Evolutionary conservation across 2,329 filamentous ascomycete species (phyloP), one percentile per base, ranked within the genome.

Genomic region (Knufia fluminis): DNA sequence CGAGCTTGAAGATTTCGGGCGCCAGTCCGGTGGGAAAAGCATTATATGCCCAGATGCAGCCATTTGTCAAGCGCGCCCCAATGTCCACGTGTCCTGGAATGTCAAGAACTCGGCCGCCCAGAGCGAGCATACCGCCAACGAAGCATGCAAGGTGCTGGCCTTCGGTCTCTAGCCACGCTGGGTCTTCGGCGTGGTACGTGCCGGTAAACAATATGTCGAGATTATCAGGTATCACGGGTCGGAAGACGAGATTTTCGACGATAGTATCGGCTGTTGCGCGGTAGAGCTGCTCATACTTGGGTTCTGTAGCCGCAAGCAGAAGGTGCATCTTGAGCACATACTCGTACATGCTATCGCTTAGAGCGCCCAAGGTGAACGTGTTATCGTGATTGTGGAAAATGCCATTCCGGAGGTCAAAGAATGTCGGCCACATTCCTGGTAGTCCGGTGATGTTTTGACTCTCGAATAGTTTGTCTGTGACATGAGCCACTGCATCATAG

Each of bases 221-320:
- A 3, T 69, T 64, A 48, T 57, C 57, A 1, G 68, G 69, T 1
- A 64, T 68, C 64, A 76, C 74, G 1, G 75, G 73, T 8, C 72
- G 67, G 59, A 69, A 77, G 1, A 77, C 55, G 3, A 68, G 67
- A 56, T 75, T 62, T 38, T 70, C 62, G 42, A 67, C 66, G 10
- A 64, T 62, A 3, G 64, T 55, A 7, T 67, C 59, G 55, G 70
- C 67, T 14, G 68, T 61, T 32, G 60, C 64, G 47, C 67, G 62
- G 50, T 72, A 73, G 64, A 94, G 76, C 16, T 75, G 75, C 52
- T 75, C 72, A 64, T 94, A 92, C 32, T 56, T 53, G 26, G 48
- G 26, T 52, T 82, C 78, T 1, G 80, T 71, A 1, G 87, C 88
- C 49, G 86, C 86, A 1, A 94, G 76, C 2, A 94, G 20, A 17